Conservation (phyloP, 805 yeast genomes). For the Wickerhamomyces queroliae region DNA sequence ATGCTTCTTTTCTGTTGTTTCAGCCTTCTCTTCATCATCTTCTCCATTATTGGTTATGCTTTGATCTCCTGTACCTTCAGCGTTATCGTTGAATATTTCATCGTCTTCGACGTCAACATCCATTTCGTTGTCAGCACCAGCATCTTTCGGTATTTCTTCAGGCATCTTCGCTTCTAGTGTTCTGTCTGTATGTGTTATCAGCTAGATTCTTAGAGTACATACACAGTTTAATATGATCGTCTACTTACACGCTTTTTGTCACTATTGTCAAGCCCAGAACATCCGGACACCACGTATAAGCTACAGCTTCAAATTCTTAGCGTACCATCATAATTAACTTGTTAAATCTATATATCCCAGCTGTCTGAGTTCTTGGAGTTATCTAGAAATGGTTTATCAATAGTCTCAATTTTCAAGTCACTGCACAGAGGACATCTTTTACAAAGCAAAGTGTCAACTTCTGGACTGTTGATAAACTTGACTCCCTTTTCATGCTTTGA, state of each 20-base stretch:
- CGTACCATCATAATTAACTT: background rate
- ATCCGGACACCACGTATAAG: too few relatives aligned
- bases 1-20: constrained; percentile 7
- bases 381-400: constrained; percentile 57
- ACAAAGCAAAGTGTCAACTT: constrained; percentile 54
- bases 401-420: constrained; percentile 59
- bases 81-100: constrained; percentile 19
- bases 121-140: constrained; percentile 5
- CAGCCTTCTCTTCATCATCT: constrained; percentile 9
- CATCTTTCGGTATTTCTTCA: background rate
- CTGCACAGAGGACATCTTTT: constrained; percentile 74
- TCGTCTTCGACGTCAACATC: constrained; percentile 23
- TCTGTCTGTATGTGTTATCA: background rate
- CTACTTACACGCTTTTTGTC: too few relatives aligned
- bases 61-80: constrained; percentile 6
- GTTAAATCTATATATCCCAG: constrained; percentile 38
- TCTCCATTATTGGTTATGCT: constrained; percentile 1
- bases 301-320: too few relatives aligned
- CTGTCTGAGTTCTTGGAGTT: constrained; percentile 31
- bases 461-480: constrained; percentile 26
- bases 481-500: constrained; percentile 21
- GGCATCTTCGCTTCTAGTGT: constrained; percentile 1
- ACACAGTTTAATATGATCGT: too few relatives aligned
- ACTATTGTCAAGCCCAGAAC: too few relatives aligned
- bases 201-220: too few relatives aligned